These are phyloP conservation scores for grape (Vitis vinifera) DNA, from an alignment of 164 flowering plant genomes.

Conservation along the genomic window DNA sequence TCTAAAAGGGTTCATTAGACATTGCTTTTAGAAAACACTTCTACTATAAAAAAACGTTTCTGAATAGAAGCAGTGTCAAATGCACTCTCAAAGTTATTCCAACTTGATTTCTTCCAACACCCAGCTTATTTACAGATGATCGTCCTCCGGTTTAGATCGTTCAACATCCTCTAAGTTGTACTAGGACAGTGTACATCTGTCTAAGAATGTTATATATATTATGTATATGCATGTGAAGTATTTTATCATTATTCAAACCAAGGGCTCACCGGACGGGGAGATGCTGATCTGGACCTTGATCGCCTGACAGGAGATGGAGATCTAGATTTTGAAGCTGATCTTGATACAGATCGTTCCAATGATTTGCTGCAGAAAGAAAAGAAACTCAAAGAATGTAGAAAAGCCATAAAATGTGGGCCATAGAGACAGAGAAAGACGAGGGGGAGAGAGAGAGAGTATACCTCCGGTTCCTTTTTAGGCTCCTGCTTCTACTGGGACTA, in stretches of 20 bases:
- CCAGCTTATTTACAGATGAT: too few species aligned
- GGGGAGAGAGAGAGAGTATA: background rate
- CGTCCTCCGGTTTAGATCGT: background rate
- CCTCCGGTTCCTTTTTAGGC: conserved; percentile 42
- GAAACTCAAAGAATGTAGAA: background rate
- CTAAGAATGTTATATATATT: background rate
- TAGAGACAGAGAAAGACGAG: background rate
- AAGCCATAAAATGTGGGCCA: background rate
- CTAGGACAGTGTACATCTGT: background rate
- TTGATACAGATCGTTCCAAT: conserved; percentile 46
- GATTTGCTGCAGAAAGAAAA: conserved; percentile 54
- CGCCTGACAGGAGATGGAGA: conserved; percentile 60
- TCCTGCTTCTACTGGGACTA: conserved; percentile 51
- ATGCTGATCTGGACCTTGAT: conserved; percentile 45
- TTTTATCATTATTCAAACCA: background rate
- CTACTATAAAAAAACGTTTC: too few species aligned
- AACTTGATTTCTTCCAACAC: too few species aligned
- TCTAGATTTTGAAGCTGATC: conserved; percentile 58
- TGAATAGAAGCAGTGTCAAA: too few species aligned
- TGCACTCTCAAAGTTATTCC: too few species aligned
- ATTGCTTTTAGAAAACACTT: too few species aligned
- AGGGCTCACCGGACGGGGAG: conserved; percentile 40
- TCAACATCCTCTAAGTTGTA: background rate
- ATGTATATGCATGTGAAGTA: background rate
- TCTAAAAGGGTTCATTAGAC: too few species aligned